These are phyloP conservation scores for Pontederia paniculata DNA, from an alignment of 176 grass and related monocot species.

Conservation along the genomic window DNA sequence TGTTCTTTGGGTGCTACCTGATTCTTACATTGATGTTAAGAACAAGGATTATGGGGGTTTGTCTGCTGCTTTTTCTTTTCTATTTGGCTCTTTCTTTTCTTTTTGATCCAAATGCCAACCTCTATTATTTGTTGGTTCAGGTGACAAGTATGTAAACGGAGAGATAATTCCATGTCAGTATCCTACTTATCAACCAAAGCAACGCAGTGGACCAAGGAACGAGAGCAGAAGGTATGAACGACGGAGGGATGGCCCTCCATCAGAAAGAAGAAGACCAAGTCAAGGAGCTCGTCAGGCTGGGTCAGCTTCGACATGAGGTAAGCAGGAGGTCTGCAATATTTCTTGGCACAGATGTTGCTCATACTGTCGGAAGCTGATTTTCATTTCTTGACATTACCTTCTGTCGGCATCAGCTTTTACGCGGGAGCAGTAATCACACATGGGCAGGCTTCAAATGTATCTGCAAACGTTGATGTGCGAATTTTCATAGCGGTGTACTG, in stretches of 20 bases:
- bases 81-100: too few relatives aligned
- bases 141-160: constrained; percentile 95
- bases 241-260: constrained; percentile 56
- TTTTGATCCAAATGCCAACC: background rate
- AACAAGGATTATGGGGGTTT: constrained; percentile 95
- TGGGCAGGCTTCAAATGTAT: too few relatives aligned
- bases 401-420: too few relatives aligned
- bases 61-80: background rate
- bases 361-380: too few relatives aligned
- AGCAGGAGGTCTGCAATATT: background rate
- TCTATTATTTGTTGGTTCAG: constrained; percentile 25
- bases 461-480: too few relatives aligned
- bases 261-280: constrained; percentile 39
- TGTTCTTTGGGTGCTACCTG: constrained; percentile 90
- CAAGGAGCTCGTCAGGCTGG: constrained; percentile 28
- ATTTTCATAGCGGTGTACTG: too few relatives aligned
- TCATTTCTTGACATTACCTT: too few relatives aligned
- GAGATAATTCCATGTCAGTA: constrained; percentile 97
- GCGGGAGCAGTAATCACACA: too few relatives aligned
- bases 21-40: constrained; percentile 84
- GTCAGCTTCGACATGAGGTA: constrained; percentile 52
- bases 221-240: constrained; percentile 85
- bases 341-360: too few relatives aligned
- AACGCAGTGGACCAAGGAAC: constrained; percentile 62
- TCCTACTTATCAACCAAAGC: constrained; percentile 94